Evolutionary conservation across 345 rosid genomes (phyloP).

Genomic region (Eucalyptus viminalis): DNA sequence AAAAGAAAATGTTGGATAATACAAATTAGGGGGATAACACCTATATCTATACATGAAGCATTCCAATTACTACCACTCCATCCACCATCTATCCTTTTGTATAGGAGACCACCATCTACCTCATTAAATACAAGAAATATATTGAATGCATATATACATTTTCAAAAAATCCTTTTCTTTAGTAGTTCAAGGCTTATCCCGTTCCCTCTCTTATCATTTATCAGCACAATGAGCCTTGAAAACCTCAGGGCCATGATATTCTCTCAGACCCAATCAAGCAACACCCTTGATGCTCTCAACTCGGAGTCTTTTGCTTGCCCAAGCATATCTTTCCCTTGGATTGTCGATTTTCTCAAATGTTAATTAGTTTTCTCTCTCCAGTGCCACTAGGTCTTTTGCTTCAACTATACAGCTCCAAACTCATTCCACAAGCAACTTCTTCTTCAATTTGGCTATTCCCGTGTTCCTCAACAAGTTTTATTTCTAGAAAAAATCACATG

Average conservation of each 20-base stretch:
- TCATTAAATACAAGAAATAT: neutral
- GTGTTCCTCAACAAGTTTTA: neutral
- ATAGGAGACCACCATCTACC: neutral
- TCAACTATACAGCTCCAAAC: neutral
- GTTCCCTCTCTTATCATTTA: no score
- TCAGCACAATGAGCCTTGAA: neutral
- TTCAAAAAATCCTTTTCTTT: no score
- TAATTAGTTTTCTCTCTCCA: no score
- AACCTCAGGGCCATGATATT: neutral
- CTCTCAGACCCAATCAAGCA: neutral
- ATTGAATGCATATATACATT: neutral
- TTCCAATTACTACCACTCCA: no score
- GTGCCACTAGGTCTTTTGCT: neutral
- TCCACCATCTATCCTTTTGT: neutral
- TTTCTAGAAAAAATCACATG: rapidly evolving
- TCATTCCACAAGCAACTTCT: neutral
- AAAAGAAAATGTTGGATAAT: neutral
- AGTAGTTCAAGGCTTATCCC: neutral
- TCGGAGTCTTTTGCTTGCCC: neutral
- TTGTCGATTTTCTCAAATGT: no score
- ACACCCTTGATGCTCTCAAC: neutral
- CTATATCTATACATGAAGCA: no score
- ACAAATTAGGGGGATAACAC: neutral
- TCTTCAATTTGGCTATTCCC: neutral
- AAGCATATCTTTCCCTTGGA: neutral